Evolutionary conservation across 2,329 filamentous ascomycete species (phyloP), one percentile per base, ranked within the genome.

Genomic region (Paracorniculantispora psalliotae): DNA sequence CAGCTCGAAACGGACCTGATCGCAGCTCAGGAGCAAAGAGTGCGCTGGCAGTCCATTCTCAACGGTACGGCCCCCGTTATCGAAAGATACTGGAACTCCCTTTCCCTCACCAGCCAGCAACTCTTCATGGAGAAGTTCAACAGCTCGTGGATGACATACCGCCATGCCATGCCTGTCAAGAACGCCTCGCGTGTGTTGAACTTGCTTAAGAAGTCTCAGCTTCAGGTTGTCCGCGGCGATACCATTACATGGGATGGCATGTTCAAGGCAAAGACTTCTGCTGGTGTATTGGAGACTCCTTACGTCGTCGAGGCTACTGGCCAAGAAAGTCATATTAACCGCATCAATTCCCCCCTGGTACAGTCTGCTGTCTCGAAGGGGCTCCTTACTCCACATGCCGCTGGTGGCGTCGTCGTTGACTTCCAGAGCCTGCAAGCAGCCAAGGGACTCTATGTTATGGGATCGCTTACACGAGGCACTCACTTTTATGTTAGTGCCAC

Each of bases 401-500:
- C 52, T 21, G 58, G 58, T n/a, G 58, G 52, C 1, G 58, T 60
- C 4, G 52, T 46, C 1, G 58, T 60, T 1, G 58, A 60, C 10
- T 60, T 60, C 37, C n/a, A 56, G 8, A 55, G 37, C 17, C 46
- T 60, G 10, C 23, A 56, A 26, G 58, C 58, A 1, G 4, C 19
- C 6, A 48, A 19, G 4, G 47, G 52, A 7, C 30, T 60, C 2
- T 57, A 56, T 19, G 58, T 60, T 7, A 60, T 60, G 46, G 58
- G 58, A 2, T 60, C 52, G 3, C 39, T 60, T 7, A 60, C 58
- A 1, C 9, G 52, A 19, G 58, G 58, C 46, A 60, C 51, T 3
- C 58, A 60, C n/a, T 60, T 60, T 21, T 60, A 56, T n/a, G 58
- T 60, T 30, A 60, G 58, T 23, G 51, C 58, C 12, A 56, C 52